phyloP scores from a whole-genome alignment of 1,284 basidiomycete species.

The Stygiomarasmius scandens region DNA sequence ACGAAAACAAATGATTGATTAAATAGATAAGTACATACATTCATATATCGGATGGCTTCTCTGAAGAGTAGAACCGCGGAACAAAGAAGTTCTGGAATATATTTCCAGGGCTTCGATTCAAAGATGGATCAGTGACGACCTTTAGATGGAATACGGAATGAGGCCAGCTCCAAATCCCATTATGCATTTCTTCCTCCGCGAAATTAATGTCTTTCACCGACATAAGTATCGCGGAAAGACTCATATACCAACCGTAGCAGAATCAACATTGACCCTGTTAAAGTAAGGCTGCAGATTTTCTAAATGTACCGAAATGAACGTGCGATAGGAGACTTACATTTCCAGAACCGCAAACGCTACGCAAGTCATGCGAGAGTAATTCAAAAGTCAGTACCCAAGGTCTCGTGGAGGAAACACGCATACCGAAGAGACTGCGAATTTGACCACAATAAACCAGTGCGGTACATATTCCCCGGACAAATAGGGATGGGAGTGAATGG shows the following conservation, averaged over 20 bases:
- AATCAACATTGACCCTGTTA: background rate
- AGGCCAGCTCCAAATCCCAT: too few species aligned
- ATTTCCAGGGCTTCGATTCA: too few species aligned
- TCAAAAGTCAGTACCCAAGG: background rate
- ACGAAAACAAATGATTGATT: too few species aligned
- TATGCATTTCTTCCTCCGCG: too few species aligned
- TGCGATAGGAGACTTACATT: background rate
- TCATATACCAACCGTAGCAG: background rate
- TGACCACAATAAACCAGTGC: background rate
- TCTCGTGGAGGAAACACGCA: background rate
- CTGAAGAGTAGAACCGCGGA: too few species aligned
- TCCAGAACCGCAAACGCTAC: background rate
- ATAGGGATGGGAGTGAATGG: background rate
- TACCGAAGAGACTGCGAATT: background rate
- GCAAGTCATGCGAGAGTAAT: background rate
- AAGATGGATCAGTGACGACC: too few species aligned
- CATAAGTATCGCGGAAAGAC: background rate
- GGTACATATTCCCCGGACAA: background rate
- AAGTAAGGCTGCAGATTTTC: background rate
- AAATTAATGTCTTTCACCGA: background rate
- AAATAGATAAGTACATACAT: too few species aligned
- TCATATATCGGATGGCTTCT: too few species aligned
- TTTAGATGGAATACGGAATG: too few species aligned
- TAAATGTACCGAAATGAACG: background rate
- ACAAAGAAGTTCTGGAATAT: too few species aligned